Evolutionary conservation across 371 early-diverging fungal species (phyloP).

Genomic region (Nematocida ironsii): DNA sequence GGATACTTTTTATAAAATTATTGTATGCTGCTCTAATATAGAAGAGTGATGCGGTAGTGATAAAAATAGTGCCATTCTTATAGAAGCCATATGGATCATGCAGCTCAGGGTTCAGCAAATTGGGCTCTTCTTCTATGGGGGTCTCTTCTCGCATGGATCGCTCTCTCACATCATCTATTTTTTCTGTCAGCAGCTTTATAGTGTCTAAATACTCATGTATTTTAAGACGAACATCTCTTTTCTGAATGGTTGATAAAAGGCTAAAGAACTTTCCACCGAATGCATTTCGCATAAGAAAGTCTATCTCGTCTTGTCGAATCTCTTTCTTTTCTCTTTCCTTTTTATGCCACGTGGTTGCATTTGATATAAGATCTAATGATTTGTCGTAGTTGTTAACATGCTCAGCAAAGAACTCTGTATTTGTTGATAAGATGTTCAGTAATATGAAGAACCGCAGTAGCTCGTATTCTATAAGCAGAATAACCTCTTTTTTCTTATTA

Average conservation of each 20-base stretch:
- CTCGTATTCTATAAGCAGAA: constrained; percentile 68
- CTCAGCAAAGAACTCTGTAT: constrained; percentile 35
- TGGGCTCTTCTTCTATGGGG: constrained; percentile 10
- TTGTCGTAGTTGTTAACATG: constrained; percentile 24
- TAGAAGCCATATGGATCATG: constrained; percentile 55
- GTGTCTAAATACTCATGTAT: background rate
- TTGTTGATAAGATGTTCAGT: constrained; percentile 45
- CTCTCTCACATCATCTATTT: constrained; percentile 1
- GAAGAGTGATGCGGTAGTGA: constrained; percentile 61
- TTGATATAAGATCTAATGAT: constrained; percentile 49
- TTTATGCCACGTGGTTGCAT: constrained; percentile 45
- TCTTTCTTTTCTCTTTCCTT: background rate
- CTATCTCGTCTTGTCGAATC: background rate
- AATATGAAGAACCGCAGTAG: constrained; percentile 54
- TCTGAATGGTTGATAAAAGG: background rate
- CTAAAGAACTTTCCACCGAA: constrained; percentile 8
- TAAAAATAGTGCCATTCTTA: constrained; percentile 62
- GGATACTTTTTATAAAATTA: constrained; percentile 66
- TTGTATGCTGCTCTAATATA: constrained; percentile 46
- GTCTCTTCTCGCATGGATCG: constrained; percentile 7
- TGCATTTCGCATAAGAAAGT: constrained; percentile 14
- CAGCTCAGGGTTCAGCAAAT: constrained; percentile 28
- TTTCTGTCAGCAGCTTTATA: constrained; percentile 26
- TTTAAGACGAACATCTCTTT: background rate
- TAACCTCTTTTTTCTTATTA: constrained; percentile 54